Conservation (phyloP, 2,329 filamentous ascomycete genomes). For the Cladosporium sp. region DNA sequence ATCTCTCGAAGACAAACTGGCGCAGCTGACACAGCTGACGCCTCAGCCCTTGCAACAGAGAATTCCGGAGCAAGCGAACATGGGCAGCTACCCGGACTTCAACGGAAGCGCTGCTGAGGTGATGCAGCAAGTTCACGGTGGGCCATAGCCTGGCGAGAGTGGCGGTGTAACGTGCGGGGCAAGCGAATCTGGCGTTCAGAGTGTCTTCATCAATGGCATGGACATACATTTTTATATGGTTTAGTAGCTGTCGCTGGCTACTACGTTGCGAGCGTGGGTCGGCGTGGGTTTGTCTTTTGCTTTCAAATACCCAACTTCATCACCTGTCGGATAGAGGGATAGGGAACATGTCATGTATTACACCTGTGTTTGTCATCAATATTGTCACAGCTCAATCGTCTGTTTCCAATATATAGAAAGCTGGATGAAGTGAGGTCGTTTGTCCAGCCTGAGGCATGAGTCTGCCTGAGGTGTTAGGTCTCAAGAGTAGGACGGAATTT, state of each 20-base stretch:
- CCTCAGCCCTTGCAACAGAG: constrained; percentile 5
- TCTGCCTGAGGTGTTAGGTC: background rate
- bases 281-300: background rate
- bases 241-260: background rate
- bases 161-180: background rate
- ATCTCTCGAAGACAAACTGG: constrained; percentile 7
- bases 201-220: background rate
- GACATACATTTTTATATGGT: background rate
- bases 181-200: background rate
- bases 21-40: background rate
- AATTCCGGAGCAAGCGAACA: constrained; percentile 4
- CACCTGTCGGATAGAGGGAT: background rate
- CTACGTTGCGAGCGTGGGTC: background rate
- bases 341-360: background rate
- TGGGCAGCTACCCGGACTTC: constrained; percentile 5
- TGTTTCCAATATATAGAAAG: background rate
- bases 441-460: background rate
- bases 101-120: background rate
- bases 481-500: too few relatives aligned
- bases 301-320: constrained; percentile 8
- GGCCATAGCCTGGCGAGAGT: background rate
- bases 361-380: background rate
- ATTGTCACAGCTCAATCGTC: background rate
- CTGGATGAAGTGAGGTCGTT: background rate
- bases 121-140: constrained; percentile 1